phyloP scores from a whole-genome alignment of 176 grass and related monocot species.

The Microstegium vimineum region DNA sequence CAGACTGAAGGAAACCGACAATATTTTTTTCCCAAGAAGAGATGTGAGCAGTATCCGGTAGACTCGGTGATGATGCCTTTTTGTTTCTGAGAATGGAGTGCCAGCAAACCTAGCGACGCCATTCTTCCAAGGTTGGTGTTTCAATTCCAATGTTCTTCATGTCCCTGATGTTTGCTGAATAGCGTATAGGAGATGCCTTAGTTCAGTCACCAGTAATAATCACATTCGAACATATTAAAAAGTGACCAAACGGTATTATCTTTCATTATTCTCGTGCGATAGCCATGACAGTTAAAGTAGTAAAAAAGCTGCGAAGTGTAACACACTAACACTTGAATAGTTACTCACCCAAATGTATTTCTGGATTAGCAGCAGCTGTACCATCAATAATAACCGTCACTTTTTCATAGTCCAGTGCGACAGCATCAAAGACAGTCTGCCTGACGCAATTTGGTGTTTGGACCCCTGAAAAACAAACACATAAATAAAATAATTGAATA shows the following conservation, averaged over 20 bases:
- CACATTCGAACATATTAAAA: neutral
- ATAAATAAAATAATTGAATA: constrained; percentile 5
- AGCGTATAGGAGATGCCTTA: neutral
- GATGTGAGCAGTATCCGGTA: neutral
- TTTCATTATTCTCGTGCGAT: neutral
- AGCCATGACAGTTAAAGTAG: neutral
- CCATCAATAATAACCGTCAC: constrained; percentile 75
- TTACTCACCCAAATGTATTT: constrained; percentile 72
- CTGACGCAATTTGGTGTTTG: constrained; percentile 92
- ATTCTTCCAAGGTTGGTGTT: constrained; percentile 70
- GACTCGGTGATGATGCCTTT: neutral
- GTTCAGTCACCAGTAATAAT: neutral
- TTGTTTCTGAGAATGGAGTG: neutral
- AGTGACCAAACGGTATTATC: neutral
- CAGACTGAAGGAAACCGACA: neutral
- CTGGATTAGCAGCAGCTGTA: constrained; percentile 72
- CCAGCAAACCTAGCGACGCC: constrained; percentile 22
- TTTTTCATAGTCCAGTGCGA: constrained; percentile 73
- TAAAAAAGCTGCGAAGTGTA: neutral
- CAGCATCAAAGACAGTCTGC: constrained; percentile 83
- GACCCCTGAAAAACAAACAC: constrained; percentile 44
- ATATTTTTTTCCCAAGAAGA: neutral
- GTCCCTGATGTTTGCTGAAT: constrained; percentile 69
- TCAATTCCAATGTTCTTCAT: constrained; percentile 78
- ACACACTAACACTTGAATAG: neutral